Conservation (phyloP, 768 basidiomycete genomes). For the Trametes coccinea region DNA sequence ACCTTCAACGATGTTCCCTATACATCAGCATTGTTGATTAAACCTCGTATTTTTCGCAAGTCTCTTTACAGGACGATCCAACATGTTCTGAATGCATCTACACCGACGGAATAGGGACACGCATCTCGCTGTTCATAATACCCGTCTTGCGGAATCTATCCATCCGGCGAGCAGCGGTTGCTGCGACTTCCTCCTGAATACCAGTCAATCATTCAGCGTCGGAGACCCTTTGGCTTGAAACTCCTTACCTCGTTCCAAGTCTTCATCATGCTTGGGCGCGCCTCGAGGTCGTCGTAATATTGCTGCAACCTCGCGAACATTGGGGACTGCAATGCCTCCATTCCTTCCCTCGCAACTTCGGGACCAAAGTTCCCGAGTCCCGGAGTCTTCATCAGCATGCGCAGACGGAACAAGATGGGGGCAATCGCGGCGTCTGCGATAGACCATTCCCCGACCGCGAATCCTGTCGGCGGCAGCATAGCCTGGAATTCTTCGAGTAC, state of each 20-base stretch:
- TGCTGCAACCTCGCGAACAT: not conserved
- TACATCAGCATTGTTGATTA: too few species aligned
- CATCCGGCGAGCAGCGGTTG: too few species aligned
- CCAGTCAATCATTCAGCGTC: too few species aligned
- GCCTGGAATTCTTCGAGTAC: slow-evolving; percentile 50
- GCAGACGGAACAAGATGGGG: slow-evolving; percentile 58
- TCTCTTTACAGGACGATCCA: too few species aligned
- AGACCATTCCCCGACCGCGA: slow-evolving; percentile 46
- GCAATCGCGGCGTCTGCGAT: slow-evolving; percentile 61
- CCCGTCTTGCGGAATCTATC: too few species aligned
- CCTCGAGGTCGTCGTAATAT: slow-evolving; percentile 1
- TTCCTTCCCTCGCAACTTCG: not conserved
- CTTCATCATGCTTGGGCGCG: slow-evolving; percentile 4
- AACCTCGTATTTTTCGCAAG: too few species aligned
- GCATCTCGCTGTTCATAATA: too few species aligned
- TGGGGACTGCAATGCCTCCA: not conserved
- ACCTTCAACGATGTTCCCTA: too few species aligned
- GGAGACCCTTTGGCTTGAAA: too few species aligned
- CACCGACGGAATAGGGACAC: too few species aligned
- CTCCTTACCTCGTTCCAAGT: slow-evolving; percentile 1
- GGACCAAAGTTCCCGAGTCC: not conserved
- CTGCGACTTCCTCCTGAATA: too few species aligned
- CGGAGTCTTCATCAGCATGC: slow-evolving; percentile 26
- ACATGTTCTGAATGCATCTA: too few species aligned
- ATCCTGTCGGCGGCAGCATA: slow-evolving; percentile 45